phyloP scores from a whole-genome alignment of 306 rosid genomes.

The Carpinus viminea region DNA sequence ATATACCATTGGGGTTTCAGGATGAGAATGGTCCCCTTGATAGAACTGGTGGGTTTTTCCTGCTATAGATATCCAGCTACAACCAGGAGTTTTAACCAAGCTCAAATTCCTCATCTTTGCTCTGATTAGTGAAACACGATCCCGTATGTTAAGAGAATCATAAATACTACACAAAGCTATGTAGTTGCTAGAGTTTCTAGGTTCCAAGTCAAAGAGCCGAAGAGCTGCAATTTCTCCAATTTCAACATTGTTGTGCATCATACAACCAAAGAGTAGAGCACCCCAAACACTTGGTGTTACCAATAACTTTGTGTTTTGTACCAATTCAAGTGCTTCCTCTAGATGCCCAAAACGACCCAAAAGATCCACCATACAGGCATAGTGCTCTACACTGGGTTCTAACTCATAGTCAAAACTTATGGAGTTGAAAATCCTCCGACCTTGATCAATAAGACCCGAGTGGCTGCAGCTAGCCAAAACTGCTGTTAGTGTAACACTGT shows the following conservation, averaged over 20 bases:
- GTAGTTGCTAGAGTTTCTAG: slow-evolving; percentile 64
- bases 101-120: slow-evolving; percentile 54
- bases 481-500: slow-evolving; percentile 57
- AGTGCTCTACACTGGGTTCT: slow-evolving; percentile 63
- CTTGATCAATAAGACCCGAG: slow-evolving; percentile 60
- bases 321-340: slow-evolving; percentile 52
- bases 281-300: slow-evolving; percentile 72
- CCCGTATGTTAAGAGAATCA: slow-evolving; percentile 42
- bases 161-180: slow-evolving; percentile 59
- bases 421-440: slow-evolving; percentile 52
- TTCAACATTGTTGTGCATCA: slow-evolving; percentile 61
- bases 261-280: slow-evolving; percentile 71
- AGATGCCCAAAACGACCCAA: slow-evolving; percentile 62
- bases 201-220: slow-evolving; percentile 63
- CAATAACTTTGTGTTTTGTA: slow-evolving; percentile 35
- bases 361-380: slow-evolving; percentile 74
- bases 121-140: slow-evolving; percentile 38
- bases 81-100: slow-evolving; percentile 65
- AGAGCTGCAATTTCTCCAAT: slow-evolving; percentile 73
- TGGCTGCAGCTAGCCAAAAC: slow-evolving; percentile 70
- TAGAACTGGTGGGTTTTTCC: slow-evolving; percentile 48
- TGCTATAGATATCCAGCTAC: slow-evolving; percentile 59
- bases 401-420: slow-evolving; percentile 43
- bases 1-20: slow-evolving; percentile 30
- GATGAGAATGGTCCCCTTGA: slow-evolving; percentile 53